Conservation (phyloP, 208 protist species). For the Acanthamoeba lugdunensis region DNA sequence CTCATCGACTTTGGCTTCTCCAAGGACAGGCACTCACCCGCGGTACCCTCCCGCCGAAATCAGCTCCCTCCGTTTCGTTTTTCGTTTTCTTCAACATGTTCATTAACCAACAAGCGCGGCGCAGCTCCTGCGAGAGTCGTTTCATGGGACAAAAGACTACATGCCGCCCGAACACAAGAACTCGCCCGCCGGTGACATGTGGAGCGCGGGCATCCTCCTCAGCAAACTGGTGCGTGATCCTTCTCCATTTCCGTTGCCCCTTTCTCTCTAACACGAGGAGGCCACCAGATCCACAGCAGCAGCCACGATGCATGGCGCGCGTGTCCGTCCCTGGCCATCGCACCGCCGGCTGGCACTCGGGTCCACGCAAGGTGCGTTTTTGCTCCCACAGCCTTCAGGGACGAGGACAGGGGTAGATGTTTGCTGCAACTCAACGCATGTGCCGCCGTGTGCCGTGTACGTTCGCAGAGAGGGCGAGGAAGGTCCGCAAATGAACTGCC, state of each 20-base stretch:
- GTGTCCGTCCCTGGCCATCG: not conserved
- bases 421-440: too few relatives aligned
- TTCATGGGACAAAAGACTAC: not conserved
- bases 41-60: not conserved
- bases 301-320: not conserved
- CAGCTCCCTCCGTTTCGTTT: not conserved
- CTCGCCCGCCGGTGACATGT: not conserved
- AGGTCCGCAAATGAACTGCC: not conserved
- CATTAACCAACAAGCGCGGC: not conserved
- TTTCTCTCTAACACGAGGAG: not conserved
- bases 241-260: not conserved
- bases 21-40: not conserved
- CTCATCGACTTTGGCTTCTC: slow-evolving; percentile 30
- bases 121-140: not conserved
- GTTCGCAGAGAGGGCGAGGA: not conserved
- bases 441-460: too few relatives aligned
- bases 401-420: too few relatives aligned
- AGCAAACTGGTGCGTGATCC: not conserved
- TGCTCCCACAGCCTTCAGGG: too few relatives aligned
- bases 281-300: not conserved
- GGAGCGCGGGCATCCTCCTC: slow-evolving; percentile 25
- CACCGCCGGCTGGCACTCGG: not conserved
- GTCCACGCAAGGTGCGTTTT: not conserved
- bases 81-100: too few relatives aligned
- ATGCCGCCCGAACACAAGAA: not conserved